A percentile compares a stretch with the other conserved stretches of the same genome.
Conservation (phyloP, 164 flowering plant species). For the Euptelea pleiosperma region DNA sequence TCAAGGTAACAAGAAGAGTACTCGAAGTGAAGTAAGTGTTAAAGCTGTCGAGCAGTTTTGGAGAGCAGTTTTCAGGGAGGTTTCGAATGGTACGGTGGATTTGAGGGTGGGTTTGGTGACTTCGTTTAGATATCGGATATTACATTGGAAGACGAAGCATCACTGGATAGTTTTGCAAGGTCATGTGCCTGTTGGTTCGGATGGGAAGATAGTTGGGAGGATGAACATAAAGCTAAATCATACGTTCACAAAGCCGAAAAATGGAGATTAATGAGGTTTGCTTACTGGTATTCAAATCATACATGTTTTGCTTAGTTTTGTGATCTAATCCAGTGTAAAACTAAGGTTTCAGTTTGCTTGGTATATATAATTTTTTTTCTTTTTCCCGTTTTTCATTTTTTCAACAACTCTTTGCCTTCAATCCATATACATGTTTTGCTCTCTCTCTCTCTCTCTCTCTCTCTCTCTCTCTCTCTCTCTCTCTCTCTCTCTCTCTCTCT, state of each 20-base stretch:
- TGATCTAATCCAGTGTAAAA: too few relatives aligned
- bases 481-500: too few relatives aligned
- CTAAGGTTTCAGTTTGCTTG: too few relatives aligned
- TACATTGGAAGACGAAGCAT: conserved; percentile 20
- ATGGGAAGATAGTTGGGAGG: conserved; percentile 18
- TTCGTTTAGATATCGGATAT: conserved; percentile 14
- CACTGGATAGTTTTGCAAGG: conserved; percentile 17
- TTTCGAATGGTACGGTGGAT: background rate
- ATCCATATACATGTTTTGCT: too few relatives aligned
- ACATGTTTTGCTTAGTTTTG: too few relatives aligned
- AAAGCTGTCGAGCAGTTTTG: background rate
- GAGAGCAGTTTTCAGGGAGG: background rate
- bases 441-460: too few relatives aligned
- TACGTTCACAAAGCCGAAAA: background rate
- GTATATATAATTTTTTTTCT: too few relatives aligned
- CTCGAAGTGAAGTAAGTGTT: conserved; percentile 3
- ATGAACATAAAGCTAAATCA: conserved; percentile 6
- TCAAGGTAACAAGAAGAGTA: conserved; percentile 17
- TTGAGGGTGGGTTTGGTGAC: conserved; percentile 16
- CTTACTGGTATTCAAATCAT: too few relatives aligned
- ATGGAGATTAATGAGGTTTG: too few relatives aligned
- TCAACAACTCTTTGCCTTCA: too few relatives aligned
- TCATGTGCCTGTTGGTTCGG: conserved; percentile 6
- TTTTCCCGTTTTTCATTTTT: too few relatives aligned
- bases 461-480: too few relatives aligned